Evolutionary conservation across 2,329 filamentous ascomycete species (phyloP).

Genomic region (Aciculosporium take): DNA sequence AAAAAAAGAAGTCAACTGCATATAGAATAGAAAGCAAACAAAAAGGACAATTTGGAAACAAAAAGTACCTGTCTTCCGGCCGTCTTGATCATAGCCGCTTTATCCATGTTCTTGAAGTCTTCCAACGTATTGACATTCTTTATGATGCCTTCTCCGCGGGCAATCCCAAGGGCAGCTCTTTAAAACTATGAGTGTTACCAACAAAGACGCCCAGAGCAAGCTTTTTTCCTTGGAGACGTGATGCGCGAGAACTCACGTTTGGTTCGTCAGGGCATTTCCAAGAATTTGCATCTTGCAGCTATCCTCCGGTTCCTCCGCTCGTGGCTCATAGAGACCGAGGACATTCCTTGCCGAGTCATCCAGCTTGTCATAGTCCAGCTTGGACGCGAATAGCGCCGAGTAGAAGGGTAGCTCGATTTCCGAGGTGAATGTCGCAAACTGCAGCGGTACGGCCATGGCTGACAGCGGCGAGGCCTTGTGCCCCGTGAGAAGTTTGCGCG

Average conservation of each 20-base stretch:
- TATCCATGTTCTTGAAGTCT: slow-evolving; percentile 77
- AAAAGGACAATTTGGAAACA: background rate
- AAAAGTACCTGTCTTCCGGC: slow-evolving; percentile 57
- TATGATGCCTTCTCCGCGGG: slow-evolving; percentile 82
- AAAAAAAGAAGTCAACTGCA: background rate
- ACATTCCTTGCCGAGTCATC: slow-evolving; percentile 83
- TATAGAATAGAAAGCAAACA: background rate
- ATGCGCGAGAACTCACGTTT: slow-evolving; percentile 46
- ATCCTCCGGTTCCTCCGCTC: slow-evolving; percentile 54
- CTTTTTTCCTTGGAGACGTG: background rate
- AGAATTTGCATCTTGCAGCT: slow-evolving; percentile 85
- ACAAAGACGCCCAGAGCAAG: background rate
- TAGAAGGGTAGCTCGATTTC: slow-evolving; percentile 96
- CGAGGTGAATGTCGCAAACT: slow-evolving; percentile 80
- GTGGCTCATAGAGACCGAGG: slow-evolving; percentile 79
- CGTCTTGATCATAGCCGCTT: slow-evolving; percentile 59
- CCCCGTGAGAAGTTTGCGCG: background rate
- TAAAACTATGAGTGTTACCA: background rate
- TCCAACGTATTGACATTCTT: slow-evolving; percentile 95
- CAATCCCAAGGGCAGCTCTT: slow-evolving; percentile 55
- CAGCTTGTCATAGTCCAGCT: slow-evolving; percentile 94
- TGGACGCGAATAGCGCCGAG: slow-evolving; percentile 75
- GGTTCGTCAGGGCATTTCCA: slow-evolving; percentile 69
- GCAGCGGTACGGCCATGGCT: slow-evolving; percentile 38
- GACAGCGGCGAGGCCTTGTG: background rate